A percentile compares a stretch with the other conserved stretches of the same genome.
phyloP scores from a whole-genome alignment of 805 yeast genomes.

The Kregervanrija fluxuum region DNA sequence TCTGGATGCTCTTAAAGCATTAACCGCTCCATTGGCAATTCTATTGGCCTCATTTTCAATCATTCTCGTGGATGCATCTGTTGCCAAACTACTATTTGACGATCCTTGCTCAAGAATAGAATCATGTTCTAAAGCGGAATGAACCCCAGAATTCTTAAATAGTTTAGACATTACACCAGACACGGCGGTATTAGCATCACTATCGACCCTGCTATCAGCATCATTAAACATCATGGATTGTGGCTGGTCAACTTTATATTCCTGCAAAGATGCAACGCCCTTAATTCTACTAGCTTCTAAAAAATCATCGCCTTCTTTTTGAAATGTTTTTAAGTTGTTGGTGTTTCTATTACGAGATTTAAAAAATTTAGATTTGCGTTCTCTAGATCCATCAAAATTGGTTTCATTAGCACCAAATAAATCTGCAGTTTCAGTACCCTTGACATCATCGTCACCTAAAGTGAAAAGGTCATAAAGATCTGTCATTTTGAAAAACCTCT shows the following conservation, averaged over 20 bases:
- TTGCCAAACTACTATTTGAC: slow-evolving; percentile 14
- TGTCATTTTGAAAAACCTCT: slow-evolving; percentile 85
- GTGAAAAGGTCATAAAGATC: slow-evolving; percentile 88
- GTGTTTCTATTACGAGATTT: slow-evolving; percentile 4
- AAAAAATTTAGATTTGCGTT: slow-evolving; percentile 29
- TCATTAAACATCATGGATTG: slow-evolving; percentile 12
- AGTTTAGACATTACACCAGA: slow-evolving; percentile 57
- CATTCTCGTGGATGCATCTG: slow-evolving; percentile 43
- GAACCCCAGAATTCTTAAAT: slow-evolving; percentile 57
- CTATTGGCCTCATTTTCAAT: slow-evolving; percentile 59
- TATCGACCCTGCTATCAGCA: slow-evolving; percentile 19
- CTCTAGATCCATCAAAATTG: slow-evolving; percentile 27
- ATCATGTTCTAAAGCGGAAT: slow-evolving; percentile 73
- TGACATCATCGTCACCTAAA: slow-evolving; percentile 64
- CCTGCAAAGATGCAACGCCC: slow-evolving; percentile 71
- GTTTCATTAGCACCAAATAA: slow-evolving; percentile 46
- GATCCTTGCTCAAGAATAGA: slow-evolving; percentile 46
- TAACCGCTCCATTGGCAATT: slow-evolving; percentile 56
- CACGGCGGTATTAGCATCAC: slow-evolving; percentile 40
- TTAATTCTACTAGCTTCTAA: slow-evolving; percentile 51
- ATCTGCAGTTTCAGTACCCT: slow-evolving; percentile 63
- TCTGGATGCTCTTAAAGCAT: slow-evolving; percentile 56
- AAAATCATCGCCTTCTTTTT: slow-evolving; percentile 54
- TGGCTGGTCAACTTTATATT: slow-evolving; percentile 33
- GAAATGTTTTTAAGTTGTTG: slow-evolving; percentile 5